A percentile compares a stretch with the other conserved stretches of the same genome.
Conservation (phyloP, 495 filamentous ascomycete genomes). For the Neohortaea acidophila region DNA sequence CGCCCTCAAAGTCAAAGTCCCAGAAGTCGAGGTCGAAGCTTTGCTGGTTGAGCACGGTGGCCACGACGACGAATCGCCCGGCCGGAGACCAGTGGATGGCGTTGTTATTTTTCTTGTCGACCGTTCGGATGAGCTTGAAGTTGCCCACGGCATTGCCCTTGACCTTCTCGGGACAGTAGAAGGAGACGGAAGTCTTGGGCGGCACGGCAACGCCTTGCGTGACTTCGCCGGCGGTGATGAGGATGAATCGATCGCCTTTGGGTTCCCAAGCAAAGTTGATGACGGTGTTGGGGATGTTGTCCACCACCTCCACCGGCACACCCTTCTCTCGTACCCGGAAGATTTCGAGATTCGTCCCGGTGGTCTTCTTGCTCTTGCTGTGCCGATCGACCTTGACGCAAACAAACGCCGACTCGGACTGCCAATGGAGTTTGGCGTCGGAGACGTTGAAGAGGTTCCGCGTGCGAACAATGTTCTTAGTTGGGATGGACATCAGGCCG, state of each 20-base stretch:
- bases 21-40: conserved; percentile 93
- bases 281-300: conserved; percentile 91
- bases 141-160: conserved; percentile 68
- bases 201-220: conserved; percentile 60
- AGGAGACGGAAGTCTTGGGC: conserved; percentile 88
- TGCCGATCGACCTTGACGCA: conserved; percentile 98
- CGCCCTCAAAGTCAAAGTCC: conserved; percentile 94
- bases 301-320: conserved; percentile 93
- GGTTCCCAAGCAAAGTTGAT: conserved; percentile 99
- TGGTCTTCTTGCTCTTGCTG: conserved; percentile 95
- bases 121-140: conserved; percentile 83
- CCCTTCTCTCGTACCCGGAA: conserved; percentile 94
- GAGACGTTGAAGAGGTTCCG: conserved; percentile 95
- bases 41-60: conserved; percentile 79
- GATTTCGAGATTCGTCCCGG: conserved; percentile 93
- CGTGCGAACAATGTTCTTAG: conserved; percentile 81
- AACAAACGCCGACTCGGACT: conserved; percentile 79
- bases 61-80: conserved; percentile 85
- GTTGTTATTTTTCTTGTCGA: conserved; percentile 98
- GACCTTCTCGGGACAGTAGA: conserved; percentile 88
- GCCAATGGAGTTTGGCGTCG: conserved; percentile 95
- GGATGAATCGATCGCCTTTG: conserved; percentile 88
- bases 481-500: conserved; percentile 87
- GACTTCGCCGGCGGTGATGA: conserved; percentile 87
- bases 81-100: conserved; percentile 99